phyloP scores from a whole-genome alignment of 257 asterid species.

The Scutellaria galericulata region DNA sequence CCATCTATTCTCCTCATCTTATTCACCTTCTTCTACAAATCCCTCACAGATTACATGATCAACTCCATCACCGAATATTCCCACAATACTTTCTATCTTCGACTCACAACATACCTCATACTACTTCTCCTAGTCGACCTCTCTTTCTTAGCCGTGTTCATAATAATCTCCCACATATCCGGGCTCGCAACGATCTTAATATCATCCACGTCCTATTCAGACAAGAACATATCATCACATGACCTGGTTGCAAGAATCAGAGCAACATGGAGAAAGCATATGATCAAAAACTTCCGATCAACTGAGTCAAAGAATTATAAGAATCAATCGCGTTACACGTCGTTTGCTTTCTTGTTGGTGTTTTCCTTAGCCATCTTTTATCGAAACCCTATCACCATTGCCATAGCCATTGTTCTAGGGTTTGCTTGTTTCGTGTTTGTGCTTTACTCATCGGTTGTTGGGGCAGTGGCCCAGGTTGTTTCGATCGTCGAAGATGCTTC shows the following conservation, averaged over 20 bases:
- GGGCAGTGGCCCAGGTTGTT: constrained; percentile 41
- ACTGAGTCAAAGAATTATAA: not conserved
- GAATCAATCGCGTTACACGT: constrained; percentile 15
- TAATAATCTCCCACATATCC: constrained; percentile 32
- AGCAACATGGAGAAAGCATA: constrained; percentile 35
- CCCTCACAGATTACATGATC: constrained; percentile 4
- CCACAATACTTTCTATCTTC: not conserved
- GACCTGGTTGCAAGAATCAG: constrained; percentile 26
- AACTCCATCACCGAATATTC: not conserved
- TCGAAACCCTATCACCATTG: constrained; percentile 21
- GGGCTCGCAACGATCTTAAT: constrained; percentile 35
- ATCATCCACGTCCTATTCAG: constrained; percentile 37
- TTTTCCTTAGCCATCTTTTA: not conserved
- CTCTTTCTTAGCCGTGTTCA: constrained; percentile 24
- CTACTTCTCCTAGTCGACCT: constrained; percentile 16
- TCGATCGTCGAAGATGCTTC: constrained; percentile 48
- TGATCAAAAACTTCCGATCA: constrained; percentile 30
- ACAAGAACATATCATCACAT: constrained; percentile 5
- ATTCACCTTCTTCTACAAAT: constrained; percentile 20
- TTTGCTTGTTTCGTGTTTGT: constrained; percentile 5
- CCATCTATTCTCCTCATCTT: constrained; percentile 30
- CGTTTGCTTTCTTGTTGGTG: not conserved
- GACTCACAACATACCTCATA: not conserved
- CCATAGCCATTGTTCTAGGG: constrained; percentile 9
- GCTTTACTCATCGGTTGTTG: constrained; percentile 28